Evolutionary conservation across 2,329 filamentous ascomycete genomes (phyloP), one percentile per base, ranked within the genome.

Genomic region (Sporothrix sp.): DNA sequence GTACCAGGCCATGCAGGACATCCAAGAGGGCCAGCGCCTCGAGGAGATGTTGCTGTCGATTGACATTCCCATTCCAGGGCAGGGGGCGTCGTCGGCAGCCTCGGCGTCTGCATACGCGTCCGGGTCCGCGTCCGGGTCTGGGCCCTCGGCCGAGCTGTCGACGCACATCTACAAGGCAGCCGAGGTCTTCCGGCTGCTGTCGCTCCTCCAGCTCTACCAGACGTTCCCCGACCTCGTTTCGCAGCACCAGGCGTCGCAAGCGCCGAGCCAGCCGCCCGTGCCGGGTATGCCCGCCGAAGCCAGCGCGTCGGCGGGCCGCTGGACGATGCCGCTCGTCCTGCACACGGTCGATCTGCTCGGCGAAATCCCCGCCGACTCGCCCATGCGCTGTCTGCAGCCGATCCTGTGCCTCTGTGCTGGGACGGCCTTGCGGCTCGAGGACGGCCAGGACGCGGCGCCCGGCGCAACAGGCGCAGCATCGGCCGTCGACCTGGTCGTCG

Each of bases 181-280:
- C 2, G 67, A 70, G 39, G 66, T 66, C 0, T 69, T 68, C 35
- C 62, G 64, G 1, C 57, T 70, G 0, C 61, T 63, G 0, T 63
- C 67, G 0, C 52, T 70, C 14, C 56, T 69, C 3, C 67, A 69
- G 32, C 62, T 70, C 1, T 69, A 70, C 54, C 62, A 68, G 42
- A 68, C 66, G 1, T 60, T 60, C n/a, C 58, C 58, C 1, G 58
- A 60, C n/a, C 51, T 60, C 7, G 25, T 52, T 10, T 32, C 52
- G 13, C 43, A 30, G 28, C 54, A 35, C 32, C 38, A 52, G 25
- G 25, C 37, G 23, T 3, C 36, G 4, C 18, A 28, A 3, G 25
- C 18, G 20, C 28, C 40, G n/a, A 35, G 11, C 2, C 28, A 28
- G 5, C 40, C 32, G 28, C 32, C 39, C 4, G 9, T 42, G n/a